Base-by-base conservation (phyloP, 2,329 filamentous ascomycete species). In the Beauveria rudraprayagi region DNA sequence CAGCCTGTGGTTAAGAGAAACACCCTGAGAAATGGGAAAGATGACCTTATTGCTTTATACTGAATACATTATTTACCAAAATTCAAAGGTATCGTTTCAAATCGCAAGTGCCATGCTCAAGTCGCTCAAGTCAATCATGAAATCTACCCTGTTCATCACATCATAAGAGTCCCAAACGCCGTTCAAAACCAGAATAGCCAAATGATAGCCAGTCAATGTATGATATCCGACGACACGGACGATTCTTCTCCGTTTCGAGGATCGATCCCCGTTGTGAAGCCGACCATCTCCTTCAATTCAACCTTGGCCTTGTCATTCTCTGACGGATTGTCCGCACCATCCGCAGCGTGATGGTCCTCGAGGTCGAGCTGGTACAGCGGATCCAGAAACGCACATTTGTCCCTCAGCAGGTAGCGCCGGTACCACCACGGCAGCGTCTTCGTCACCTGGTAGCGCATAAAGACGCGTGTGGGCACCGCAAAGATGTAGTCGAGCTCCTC, bases 381-480 rank as follows among this genome's bases (percentile, higher is more conserved):
- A 63, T 76, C 70, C 41, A 79, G 67, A 24, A 67, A 67, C 4
- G 69, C 77, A 17, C 71, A 65, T 65, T 79, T 80, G 63, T 76
- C 75, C 46, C 79, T 76, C 47, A 87, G 68, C 26, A 88, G 70
- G 69, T 80, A 85, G 19, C 81, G 77, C 68, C 79, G 83, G 66
- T 84, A 70, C 80, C 82, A 88, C 74, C 79, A 88, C 0, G 85
- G 86, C 26, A 86, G 69, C 1, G 77, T 79, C 64, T 81, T 79
- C 63, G 73, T 78, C 11, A 81, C 64, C 68, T 88, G 83, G 64
- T 87, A 87, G 61, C 71, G 74, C 69, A 81, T 78, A 66, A 84
- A 84, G 56, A 76, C 78, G 24, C 78, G 72, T 7, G 82, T 85
- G 2, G 83, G 83, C 3, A 88, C 83, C 5, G 81, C 83, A 67